Evolutionary conservation across 2,329 filamentous ascomycete genomes (phyloP).

Genomic region (Pseudogymnoascus sp.): DNA sequence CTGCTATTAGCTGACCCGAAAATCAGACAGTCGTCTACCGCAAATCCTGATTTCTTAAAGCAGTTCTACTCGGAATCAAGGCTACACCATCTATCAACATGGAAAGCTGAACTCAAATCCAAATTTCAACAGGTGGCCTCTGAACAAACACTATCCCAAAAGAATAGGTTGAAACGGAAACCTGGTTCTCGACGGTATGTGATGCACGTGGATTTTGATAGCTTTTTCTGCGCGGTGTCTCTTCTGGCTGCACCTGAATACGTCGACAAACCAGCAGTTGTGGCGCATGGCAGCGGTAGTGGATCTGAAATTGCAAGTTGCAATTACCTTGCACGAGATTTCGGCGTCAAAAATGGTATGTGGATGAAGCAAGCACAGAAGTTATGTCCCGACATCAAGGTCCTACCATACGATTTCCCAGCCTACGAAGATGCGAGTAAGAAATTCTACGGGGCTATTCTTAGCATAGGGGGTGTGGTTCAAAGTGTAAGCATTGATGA

Average conservation of each 20-base stretch:
- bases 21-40: slow-evolving; percentile 80
- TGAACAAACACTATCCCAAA: slow-evolving; percentile 53
- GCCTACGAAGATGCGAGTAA: slow-evolving; percentile 89
- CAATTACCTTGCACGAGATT: slow-evolving; percentile 83
- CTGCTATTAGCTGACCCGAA: slow-evolving; percentile 75
- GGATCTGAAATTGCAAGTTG: slow-evolving; percentile 96
- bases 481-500: slow-evolving; percentile 98
- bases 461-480: slow-evolving; percentile 72
- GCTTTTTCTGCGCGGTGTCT: slow-evolving; percentile 95
- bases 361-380: slow-evolving; percentile 93
- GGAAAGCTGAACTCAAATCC: slow-evolving; percentile 92
- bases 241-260: slow-evolving; percentile 64
- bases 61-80: slow-evolving; percentile 95
- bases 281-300: slow-evolving; percentile 77
- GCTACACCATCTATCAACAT: slow-evolving; percentile 87
- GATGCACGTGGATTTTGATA: slow-evolving; percentile 95
- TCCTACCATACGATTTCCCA: slow-evolving; percentile 92
- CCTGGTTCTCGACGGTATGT: slow-evolving; percentile 70
- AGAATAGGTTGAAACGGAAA: slow-evolving; percentile 40
- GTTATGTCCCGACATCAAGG: slow-evolving; percentile 75
- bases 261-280: slow-evolving; percentile 71
- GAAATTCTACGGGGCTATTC: slow-evolving; percentile 77
- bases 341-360: slow-evolving; percentile 94
- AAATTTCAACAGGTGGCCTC: slow-evolving; percentile 74
- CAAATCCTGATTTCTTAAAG: slow-evolving; percentile 86